phyloP scores from a whole-genome alignment of 805 yeast genomes.

The Candida berthetii region DNA sequence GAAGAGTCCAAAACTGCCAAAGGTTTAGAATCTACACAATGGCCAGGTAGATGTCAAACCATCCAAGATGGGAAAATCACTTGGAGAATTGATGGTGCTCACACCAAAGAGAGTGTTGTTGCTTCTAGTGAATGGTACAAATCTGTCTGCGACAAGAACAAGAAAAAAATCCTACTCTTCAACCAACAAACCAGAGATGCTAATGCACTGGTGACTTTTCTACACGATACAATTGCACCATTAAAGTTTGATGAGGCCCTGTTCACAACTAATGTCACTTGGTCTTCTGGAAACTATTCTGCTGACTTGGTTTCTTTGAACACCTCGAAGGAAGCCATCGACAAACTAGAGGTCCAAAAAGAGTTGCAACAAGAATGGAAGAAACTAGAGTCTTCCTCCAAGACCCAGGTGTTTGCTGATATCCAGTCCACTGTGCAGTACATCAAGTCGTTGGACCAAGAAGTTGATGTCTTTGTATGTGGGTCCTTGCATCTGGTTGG shows the following conservation, averaged over 20 bases:
- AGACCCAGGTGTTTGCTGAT: conserved; percentile 54
- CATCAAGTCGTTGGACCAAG: conserved; percentile 28
- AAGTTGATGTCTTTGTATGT: conserved; percentile 76
- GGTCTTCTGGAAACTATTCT: conserved; percentile 75
- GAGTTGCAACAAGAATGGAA: conserved; percentile 68
- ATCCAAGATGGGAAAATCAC: conserved; percentile 40
- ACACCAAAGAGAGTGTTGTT: conserved; percentile 78
- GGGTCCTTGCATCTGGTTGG: conserved; percentile 96
- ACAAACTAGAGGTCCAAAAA: conserved; percentile 75
- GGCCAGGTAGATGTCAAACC: conserved; percentile 97
- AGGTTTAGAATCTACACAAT: conserved; percentile 64
- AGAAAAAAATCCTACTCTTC: conserved; percentile 55
- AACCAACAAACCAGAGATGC: conserved; percentile 95
- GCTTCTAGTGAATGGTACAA: conserved; percentile 83
- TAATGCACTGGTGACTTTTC: conserved; percentile 46
- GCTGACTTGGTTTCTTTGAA: conserved; percentile 83
- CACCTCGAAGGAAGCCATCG: conserved; percentile 72
- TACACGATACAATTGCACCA: conserved; percentile 37
- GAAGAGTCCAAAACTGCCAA: conserved; percentile 17
- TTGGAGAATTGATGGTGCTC: conserved; percentile 97
- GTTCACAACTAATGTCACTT: conserved; percentile 89
- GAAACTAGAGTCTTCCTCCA: conserved; percentile 35
- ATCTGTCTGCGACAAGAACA: conserved; percentile 25
- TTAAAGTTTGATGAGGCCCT: conserved; percentile 66
- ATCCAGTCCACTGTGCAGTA: conserved; percentile 68